A percentile compares a stretch with the other conserved stretches of the same genome.
phyloP scores from a whole-genome alignment of 2,329 filamentous ascomycete genomes.

The Aureobasidium subglaciale region DNA sequence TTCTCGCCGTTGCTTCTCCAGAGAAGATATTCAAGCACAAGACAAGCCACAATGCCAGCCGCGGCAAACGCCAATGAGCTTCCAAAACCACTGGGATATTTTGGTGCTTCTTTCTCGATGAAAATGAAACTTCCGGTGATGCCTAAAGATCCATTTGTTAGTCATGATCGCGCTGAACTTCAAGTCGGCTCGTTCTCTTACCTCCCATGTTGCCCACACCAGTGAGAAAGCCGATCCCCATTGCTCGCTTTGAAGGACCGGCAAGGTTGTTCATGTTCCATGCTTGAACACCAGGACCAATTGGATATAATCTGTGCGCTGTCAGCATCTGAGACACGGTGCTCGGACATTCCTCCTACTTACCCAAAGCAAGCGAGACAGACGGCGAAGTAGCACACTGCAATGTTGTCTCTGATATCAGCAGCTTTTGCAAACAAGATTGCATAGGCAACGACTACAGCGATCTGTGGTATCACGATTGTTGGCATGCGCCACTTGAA shows the following conservation, averaged over 20 bases:
- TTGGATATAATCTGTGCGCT: constrained; percentile 21
- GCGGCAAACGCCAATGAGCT: constrained; percentile 26
- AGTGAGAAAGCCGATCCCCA: constrained; percentile 35
- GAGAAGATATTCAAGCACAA: constrained; percentile 29
- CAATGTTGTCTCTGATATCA: constrained; percentile 57
- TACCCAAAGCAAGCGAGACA: constrained; percentile 24
- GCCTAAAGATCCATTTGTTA: constrained; percentile 23
- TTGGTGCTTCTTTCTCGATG: constrained; percentile 15
- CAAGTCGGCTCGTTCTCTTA: no score
- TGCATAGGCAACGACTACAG: constrained; percentile 69
- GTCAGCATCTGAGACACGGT: neutral
- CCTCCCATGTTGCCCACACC: constrained; percentile 35
- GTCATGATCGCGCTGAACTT: no score
- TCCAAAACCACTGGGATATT: constrained; percentile 29
- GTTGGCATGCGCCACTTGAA: constrained; percentile 66
- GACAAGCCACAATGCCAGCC: constrained; percentile 22
- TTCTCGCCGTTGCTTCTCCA: constrained; percentile 24
- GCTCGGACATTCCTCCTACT: neutral
- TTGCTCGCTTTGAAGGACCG: constrained; percentile 30
- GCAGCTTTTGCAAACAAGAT: constrained; percentile 66
- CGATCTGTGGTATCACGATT: constrained; percentile 63
- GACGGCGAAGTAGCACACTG: constrained; percentile 23
- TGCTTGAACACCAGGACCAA: constrained; percentile 24
- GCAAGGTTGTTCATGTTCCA: constrained; percentile 29
- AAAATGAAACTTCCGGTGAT: constrained; percentile 33